phyloP scores from a whole-genome alignment of 73 alveolate species.

The Symbiodinium pilosum region DNA sequence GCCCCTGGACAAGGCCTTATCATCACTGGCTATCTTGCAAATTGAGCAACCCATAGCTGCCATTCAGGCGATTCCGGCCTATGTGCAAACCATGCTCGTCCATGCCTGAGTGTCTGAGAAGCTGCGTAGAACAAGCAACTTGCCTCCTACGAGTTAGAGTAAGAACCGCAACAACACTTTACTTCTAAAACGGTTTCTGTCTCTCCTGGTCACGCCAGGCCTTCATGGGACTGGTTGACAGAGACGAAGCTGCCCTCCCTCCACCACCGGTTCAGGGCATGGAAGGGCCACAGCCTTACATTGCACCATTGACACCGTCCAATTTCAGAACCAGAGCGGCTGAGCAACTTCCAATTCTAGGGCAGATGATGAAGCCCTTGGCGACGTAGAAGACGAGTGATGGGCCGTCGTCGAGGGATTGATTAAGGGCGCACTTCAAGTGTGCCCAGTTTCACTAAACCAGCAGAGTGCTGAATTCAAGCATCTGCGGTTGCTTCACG shows the following conservation, averaged over 20 bases:
- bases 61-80: constrained; percentile 23
- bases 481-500: background rate
- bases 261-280: constrained; percentile 18
- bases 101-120: background rate
- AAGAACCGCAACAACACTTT: background rate
- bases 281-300: background rate
- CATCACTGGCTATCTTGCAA: background rate
- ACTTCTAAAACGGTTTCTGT: background rate
- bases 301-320: too few species aligned
- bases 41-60: background rate
- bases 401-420: too few species aligned
- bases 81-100: constrained; percentile 73
- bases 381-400: background rate
- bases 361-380: background rate
- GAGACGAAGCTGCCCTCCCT: constrained; percentile 53
- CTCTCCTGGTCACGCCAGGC: background rate
- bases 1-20: constrained; percentile 42
- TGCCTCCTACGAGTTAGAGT: background rate
- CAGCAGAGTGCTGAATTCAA: background rate
- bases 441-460: background rate
- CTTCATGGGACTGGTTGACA: constrained; percentile 88
- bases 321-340: background rate
- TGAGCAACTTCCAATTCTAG: background rate
- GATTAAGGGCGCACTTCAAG: background rate
- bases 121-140: too few species aligned